A percentile compares a stretch with the other conserved stretches of the same genome.
Conservation (phyloP, 2,329 filamentous ascomycete genomes). For the Orbilia blumenaviensis region DNA sequence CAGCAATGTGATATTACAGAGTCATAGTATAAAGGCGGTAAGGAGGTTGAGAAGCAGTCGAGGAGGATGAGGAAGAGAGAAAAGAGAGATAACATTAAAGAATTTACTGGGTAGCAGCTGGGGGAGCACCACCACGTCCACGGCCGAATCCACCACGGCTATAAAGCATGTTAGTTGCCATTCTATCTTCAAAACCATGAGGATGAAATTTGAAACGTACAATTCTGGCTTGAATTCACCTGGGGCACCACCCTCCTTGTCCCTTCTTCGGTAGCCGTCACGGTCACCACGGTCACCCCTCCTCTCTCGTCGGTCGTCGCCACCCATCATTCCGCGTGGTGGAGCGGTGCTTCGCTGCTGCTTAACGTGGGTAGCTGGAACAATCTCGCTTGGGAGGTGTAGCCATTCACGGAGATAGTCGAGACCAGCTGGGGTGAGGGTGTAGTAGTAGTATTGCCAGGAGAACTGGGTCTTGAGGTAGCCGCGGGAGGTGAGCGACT, state of each 20-base stretch:
- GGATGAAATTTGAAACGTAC: slow-evolving; percentile 64
- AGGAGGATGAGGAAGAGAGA: slow-evolving; percentile 59
- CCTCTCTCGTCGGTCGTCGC: slow-evolving; percentile 72
- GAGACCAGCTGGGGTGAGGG: slow-evolving; percentile 98
- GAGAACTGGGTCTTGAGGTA: slow-evolving; percentile 99
- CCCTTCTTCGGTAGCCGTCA: slow-evolving; percentile 90
- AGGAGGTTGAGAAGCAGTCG: slow-evolving; percentile 12
- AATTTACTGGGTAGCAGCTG: slow-evolving; percentile 59
- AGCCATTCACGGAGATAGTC: slow-evolving; percentile 99
- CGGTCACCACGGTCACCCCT: slow-evolving; percentile 77
- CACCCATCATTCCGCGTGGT: slow-evolving; percentile 96
- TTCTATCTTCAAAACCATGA: slow-evolving; percentile 58
- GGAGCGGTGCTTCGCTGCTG: slow-evolving; percentile 98
- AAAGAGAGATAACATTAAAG: slow-evolving; percentile 37
- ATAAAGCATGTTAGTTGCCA: slow-evolving; percentile 58
- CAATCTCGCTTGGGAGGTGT: slow-evolving; percentile 98
- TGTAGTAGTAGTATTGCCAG: slow-evolving; percentile 99
- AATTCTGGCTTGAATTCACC: slow-evolving; percentile 93
- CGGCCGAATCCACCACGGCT: slow-evolving; percentile 89
- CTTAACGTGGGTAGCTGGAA: slow-evolving; percentile 99
- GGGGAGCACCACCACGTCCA: slow-evolving; percentile 77
- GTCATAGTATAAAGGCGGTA: slow-evolving; percentile 49
- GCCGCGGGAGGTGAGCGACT: slow-evolving; percentile 97
- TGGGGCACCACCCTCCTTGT: slow-evolving; percentile 89
- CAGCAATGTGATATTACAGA: slow-evolving; percentile 48